Evolutionary conservation across 164 flowering plant species (phyloP), one percentile per base, ranked within the genome.

Genomic region (Liriodendron chinense): DNA sequence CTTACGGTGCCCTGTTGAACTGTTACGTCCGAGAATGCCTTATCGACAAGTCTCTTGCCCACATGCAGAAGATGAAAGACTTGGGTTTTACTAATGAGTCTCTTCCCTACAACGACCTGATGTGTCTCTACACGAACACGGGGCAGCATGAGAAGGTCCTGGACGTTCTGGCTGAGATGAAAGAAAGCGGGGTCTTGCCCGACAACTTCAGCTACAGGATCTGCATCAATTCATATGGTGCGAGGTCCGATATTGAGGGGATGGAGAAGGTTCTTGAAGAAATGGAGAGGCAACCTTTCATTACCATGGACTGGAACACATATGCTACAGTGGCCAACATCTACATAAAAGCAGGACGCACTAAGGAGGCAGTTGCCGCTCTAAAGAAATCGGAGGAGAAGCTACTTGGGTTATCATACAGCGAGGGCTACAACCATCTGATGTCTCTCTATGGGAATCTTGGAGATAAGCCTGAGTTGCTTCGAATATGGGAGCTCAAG

Each of bases 111-210:
- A 88, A 84, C 78, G 74, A 72, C 7, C 20, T 86, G 76, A 72
- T 88, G 77, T 74, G 76, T 53, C 83, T 87, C 26, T 87, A 85
- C 70, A 77, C 69, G 7, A 73, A 76, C 12, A 66, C 56, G 0
- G 83, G 83, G n/a, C 77, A 85, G 53, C 66, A 70, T 72, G 92
- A 87, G 25, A 87, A 83, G 65, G n/a, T 88, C 49, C 80, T 81
- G 20, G 10, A 48, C n/a, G n/a, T 87, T 64, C 67, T 86, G 78
- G 68, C 77, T n/a, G 90, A 88, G 71, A 89, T 90, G 92, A 81
- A 84, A 62, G 79, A 68, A 8, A 83, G 74, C 9, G 83, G 86
- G 18, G 73, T 89, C n/a, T 2, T 57, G 22, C 25, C 18, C 24
- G 88, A 86, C 81, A 72, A 70, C 21, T 78, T 70, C 34, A 83